phyloP scores from a whole-genome alignment of 192 early-diverging fungal genomes.

The Spizellomyces punctatus region DNA sequence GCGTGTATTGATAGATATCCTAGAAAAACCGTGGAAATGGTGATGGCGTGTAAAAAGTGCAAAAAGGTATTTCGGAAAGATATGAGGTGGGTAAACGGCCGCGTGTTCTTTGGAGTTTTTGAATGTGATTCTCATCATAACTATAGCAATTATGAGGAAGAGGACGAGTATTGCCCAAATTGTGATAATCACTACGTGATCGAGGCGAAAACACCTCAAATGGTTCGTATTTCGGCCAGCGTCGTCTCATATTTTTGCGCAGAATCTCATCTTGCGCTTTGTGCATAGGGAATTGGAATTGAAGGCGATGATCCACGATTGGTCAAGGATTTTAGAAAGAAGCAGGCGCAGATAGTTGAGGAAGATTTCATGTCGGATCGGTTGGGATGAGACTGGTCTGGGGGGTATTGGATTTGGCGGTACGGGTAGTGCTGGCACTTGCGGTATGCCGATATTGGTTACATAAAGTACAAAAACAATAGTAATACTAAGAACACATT shows the following conservation, averaged over 20 bases:
- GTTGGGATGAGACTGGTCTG: constrained; percentile 34
- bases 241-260: neutral
- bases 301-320: constrained; percentile 92
- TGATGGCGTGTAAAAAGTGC: constrained; percentile 98
- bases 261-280: neutral
- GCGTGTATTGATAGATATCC: neutral
- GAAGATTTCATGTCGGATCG: constrained; percentile 53
- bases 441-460: too few species aligned
- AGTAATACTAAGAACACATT: neutral
- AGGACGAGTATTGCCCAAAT: constrained; percentile 96
- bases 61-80: constrained; percentile 98
- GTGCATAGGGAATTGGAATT: constrained; percentile 67
- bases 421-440: too few species aligned
- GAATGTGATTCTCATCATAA: neutral
- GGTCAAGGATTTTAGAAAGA: constrained; percentile 45
- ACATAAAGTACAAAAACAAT: constrained; percentile 5
- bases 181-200: constrained; percentile 98
- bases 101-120: neutral
- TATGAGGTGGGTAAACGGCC: constrained; percentile 44
- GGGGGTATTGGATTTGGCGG: too few species aligned
- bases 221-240: constrained; percentile 43
- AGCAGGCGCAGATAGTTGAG: constrained; percentile 38
- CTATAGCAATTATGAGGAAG: constrained; percentile 83
- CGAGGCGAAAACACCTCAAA: constrained; percentile 86
- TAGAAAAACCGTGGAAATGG: constrained; percentile 84